Base-by-base conservation (phyloP, 192 early-diverging fungal species). In the Coemansia sp. region DNA sequence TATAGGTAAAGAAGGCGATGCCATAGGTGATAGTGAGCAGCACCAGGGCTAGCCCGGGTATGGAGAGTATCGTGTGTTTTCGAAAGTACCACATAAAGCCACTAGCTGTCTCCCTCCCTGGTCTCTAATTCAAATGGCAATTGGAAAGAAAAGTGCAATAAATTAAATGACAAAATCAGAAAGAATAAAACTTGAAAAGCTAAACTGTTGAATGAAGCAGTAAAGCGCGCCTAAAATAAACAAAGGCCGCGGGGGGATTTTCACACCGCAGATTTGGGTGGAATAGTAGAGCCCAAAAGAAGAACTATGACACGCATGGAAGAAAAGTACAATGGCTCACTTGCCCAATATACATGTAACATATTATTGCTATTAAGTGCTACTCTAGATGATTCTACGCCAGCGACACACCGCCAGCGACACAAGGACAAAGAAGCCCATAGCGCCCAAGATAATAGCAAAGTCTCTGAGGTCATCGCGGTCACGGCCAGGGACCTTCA, bases 1-100 rank as follows among this genome's bases (percentile, higher is more conserved):
- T 70, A 62, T 84, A 84, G 12, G 77, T 66, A 14, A 84, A 60
- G 61, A 84, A 72, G 11, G 73, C 73, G 7, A 84, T 68, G 4
- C 34, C 65, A 43, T 77, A 79, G 21, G 74, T 56, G 0, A 71
- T 16, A 0, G 74, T 62, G 55, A 84, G 63, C 6, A 65, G 39
- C 11, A 84, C 57, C 31, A 76, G 60, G 31, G 68, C 21, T 1
- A 80, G 53, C 56, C 82, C 82, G 3, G 75, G 77, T 50, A 84
- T 57, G n/a, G 83, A 84, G 6, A 72, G 13, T 3, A 84, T 48
- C 31, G 83, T 84, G 61, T 76, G 74, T 42, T 84, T 77, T 38
- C 79, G 47, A 50, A 77, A 64, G 33, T 73, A 66, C 79, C 70
- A 77, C 79, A 77, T 77, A 35, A 21, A 10, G 25, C 23, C 25